These are phyloP conservation scores for Lachnellula hyalina DNA, from an alignment of 2,329 filamentous ascomycete species.

Conservation along the genomic window DNA sequence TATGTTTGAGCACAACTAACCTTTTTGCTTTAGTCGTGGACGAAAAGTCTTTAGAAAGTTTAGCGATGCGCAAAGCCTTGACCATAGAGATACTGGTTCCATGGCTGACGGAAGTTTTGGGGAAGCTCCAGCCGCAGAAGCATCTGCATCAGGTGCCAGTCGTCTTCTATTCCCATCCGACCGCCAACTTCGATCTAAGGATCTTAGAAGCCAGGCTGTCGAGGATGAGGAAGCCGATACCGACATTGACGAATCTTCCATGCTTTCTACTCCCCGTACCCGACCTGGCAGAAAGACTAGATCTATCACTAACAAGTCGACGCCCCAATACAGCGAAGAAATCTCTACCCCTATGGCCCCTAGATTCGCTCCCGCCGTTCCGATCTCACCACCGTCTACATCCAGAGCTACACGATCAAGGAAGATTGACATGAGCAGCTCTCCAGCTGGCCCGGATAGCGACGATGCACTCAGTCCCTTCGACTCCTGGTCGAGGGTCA, in stretches of 20 bases:
- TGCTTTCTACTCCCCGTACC: not conserved
- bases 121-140: conserved; percentile 1
- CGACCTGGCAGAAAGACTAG: not conserved
- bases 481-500: conserved; percentile 60
- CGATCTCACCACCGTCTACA: conserved; percentile 54
- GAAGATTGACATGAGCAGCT: conserved; percentile 33
- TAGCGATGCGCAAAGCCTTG: conserved; percentile 24
- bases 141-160: conserved; percentile 49
- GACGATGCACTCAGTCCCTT: conserved; percentile 43
- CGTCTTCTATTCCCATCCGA: conserved; percentile 58
- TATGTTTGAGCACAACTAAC: conserved; percentile 21
- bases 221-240: conserved; percentile 48
- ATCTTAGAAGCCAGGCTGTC: conserved; percentile 57
- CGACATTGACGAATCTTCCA: conserved; percentile 40
- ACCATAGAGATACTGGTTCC: conserved; percentile 17
- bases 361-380: conserved; percentile 45
- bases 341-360: conserved; percentile 50
- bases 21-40: conserved; percentile 55
- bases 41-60: conserved; percentile 69
- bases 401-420: conserved; percentile 55
- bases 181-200: conserved; percentile 46
- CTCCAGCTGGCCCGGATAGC: conserved; percentile 29
- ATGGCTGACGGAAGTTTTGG: conserved; percentile 25
- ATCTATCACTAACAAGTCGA: conserved; percentile 11
- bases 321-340: conserved; percentile 31